phyloP scores from a whole-genome alignment of 352 stramenopile species.

The Pythium sp. region DNA sequence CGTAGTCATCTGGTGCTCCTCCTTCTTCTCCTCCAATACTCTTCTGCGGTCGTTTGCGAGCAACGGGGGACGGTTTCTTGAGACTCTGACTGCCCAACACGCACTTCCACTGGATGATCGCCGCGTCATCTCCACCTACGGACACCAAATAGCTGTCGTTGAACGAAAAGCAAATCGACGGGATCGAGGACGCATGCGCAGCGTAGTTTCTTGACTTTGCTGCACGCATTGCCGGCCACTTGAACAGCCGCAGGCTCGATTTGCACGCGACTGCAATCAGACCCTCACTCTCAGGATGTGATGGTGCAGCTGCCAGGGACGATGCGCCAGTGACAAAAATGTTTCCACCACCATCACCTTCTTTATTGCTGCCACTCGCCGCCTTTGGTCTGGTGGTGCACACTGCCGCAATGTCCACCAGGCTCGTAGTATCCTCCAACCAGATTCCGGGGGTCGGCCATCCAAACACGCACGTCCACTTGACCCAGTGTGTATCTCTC shows the following conservation, averaged over 20 bases:
- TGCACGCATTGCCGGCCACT: constrained; percentile 41
- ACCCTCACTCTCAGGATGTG: constrained; percentile 25
- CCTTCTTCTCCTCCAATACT: not conserved
- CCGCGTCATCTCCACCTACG: constrained; percentile 51
- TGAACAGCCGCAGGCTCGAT: constrained; percentile 49
- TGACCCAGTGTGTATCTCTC: constrained; percentile 54
- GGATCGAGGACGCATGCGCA: constrained; percentile 45
- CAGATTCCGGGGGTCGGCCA: constrained; percentile 67
- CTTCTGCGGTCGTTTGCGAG: constrained; percentile 13
- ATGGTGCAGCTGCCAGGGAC: not conserved
- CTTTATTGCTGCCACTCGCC: not conserved
- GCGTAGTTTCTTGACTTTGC: constrained; percentile 43
- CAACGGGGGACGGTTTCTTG: constrained; percentile 3
- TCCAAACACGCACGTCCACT: constrained; percentile 70
- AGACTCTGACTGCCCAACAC: constrained; percentile 10
- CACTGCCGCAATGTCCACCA: constrained; percentile 50
- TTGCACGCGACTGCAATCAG: constrained; percentile 48
- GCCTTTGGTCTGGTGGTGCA: constrained; percentile 33
- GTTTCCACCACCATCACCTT: not conserved
- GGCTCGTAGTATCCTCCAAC: constrained; percentile 43
- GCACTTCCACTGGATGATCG: constrained; percentile 58
- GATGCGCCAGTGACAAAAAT: not conserved
- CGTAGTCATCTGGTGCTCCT: not conserved
- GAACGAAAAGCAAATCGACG: constrained; percentile 46
- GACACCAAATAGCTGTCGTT: constrained; percentile 50